Conservation (phyloP, 768 basidiomycete species). For the Russula abietina region DNA sequence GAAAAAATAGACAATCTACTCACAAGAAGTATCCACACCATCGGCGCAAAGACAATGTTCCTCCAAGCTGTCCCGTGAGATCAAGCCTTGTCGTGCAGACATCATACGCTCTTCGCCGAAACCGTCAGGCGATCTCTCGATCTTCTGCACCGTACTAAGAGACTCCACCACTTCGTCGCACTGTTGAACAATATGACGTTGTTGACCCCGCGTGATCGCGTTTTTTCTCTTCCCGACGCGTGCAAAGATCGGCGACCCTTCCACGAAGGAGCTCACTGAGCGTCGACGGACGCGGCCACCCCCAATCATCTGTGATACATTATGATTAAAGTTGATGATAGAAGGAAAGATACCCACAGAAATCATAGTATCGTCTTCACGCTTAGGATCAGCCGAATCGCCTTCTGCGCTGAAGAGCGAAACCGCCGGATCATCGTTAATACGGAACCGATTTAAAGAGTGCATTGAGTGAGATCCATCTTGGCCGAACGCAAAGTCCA, state of each 20-base stretch:
- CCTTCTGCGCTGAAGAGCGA: constrained; percentile 51
- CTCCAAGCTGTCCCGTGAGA: constrained; percentile 63
- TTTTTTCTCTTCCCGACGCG: constrained; percentile 58
- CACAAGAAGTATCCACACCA: constrained; percentile 51
- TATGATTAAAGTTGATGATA: background rate
- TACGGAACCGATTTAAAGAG: constrained; percentile 35
- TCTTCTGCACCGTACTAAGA: constrained; percentile 41
- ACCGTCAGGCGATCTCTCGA: constrained; percentile 54
- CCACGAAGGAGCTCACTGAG: constrained; percentile 59
- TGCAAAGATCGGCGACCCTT: constrained; percentile 59
- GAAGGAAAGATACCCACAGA: constrained; percentile 42
- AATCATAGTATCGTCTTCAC: constrained; percentile 80
- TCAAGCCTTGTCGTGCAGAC: constrained; percentile 51
- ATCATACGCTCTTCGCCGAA: constrained; percentile 70
- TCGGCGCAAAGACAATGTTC: constrained; percentile 57
- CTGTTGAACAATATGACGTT: constrained; percentile 22
- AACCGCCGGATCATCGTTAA: constrained; percentile 54
- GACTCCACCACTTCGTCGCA: constrained; percentile 37
- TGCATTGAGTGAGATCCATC: constrained; percentile 33
- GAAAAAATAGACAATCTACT: constrained; percentile 38
- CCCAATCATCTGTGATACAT: constrained; percentile 58
- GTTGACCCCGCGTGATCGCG: constrained; percentile 25
- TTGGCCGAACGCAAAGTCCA: constrained; percentile 58
- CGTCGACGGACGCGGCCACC: constrained; percentile 67
- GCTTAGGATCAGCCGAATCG: constrained; percentile 42